Percentiles rank a stretch among this genome's conserved stretches.
These are phyloP conservation scores for Paradendryphiella salina DNA, from an alignment of 2,329 filamentous ascomycete genomes.

Conservation along the genomic window DNA sequence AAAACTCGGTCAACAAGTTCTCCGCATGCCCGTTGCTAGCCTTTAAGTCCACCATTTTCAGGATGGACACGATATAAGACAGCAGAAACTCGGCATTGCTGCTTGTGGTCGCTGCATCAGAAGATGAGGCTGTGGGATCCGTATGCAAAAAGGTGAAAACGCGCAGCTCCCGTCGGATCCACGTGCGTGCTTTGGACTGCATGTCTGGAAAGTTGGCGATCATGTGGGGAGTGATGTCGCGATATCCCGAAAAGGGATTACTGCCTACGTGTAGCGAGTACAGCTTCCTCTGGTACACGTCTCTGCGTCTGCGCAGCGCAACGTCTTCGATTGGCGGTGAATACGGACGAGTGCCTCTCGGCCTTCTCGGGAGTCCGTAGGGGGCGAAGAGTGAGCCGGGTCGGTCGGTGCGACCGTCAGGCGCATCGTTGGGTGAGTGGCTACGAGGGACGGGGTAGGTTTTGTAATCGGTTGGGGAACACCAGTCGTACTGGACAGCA, in stretches of 20 bases:
- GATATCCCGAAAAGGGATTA: constrained; percentile 76
- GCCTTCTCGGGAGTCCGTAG: constrained; percentile 25
- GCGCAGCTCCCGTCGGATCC: constrained; percentile 79
- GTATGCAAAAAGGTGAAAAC: constrained; percentile 75
- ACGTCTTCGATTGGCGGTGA: constrained; percentile 41
- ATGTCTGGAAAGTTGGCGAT: constrained; percentile 69
- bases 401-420: background rate
- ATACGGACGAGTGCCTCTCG: constrained; percentile 20
- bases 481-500: constrained; percentile 68
- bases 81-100: constrained; percentile 82
- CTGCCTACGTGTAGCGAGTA: constrained; percentile 83
- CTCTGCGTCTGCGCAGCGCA: constrained; percentile 64
- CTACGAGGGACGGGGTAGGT: constrained; percentile 58
- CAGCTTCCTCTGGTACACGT: constrained; percentile 71
- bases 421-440: constrained; percentile 12
- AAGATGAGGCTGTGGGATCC: constrained; percentile 25
- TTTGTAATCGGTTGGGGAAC: constrained; percentile 58
- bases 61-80: constrained; percentile 80
- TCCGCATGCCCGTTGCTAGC: constrained; percentile 78
- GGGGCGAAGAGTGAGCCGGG: constrained; percentile 19
- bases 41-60: constrained; percentile 82
- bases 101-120: constrained; percentile 42
- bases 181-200: constrained; percentile 75
- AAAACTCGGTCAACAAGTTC: constrained; percentile 74
- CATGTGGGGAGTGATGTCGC: constrained; percentile 68